A percentile compares a stretch with the other conserved stretches of the same genome.
Conservation (phyloP, 176 grass and related monocot species). For the Aegilops sharonensis region DNA sequence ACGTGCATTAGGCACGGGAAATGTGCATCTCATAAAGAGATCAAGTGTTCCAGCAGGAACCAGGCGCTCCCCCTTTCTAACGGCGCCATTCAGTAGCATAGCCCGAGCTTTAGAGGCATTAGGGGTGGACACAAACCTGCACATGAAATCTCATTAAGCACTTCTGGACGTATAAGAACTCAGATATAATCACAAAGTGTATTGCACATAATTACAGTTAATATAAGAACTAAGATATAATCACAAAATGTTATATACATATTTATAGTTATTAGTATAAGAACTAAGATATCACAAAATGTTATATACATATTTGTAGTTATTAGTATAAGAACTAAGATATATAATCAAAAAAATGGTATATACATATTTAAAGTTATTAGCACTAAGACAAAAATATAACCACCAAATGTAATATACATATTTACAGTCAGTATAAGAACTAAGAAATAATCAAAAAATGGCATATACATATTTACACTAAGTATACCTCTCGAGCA, state of each 20-base stretch:
- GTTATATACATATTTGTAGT: not conserved
- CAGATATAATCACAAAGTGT: not conserved
- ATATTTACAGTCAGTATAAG: not conserved
- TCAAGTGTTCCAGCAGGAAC: conserved; percentile 75
- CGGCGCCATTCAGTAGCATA: conserved; percentile 81
- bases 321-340: not conserved
- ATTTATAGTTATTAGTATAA: not conserved
- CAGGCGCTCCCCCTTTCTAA: conserved; percentile 88
- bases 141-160: conserved; percentile 13
- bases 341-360: not conserved
- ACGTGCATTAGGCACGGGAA: conserved; percentile 55
- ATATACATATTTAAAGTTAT: not conserved
- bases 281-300: not conserved
- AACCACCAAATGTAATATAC: not conserved
- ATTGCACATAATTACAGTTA: not conserved
- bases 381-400: not conserved
- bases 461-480: not conserved
- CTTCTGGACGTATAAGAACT: not conserved
- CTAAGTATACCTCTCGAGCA: conserved; percentile 72
- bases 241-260: not conserved
- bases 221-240: not conserved
- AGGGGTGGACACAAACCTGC: conserved; percentile 62
- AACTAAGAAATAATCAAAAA: conserved; percentile 7
- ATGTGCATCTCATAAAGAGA: conserved; percentile 71
- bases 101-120: conserved; percentile 75